Evolutionary conservation across 306 rosid genomes (phyloP).

Genomic region (Albizia julibrissin): DNA sequence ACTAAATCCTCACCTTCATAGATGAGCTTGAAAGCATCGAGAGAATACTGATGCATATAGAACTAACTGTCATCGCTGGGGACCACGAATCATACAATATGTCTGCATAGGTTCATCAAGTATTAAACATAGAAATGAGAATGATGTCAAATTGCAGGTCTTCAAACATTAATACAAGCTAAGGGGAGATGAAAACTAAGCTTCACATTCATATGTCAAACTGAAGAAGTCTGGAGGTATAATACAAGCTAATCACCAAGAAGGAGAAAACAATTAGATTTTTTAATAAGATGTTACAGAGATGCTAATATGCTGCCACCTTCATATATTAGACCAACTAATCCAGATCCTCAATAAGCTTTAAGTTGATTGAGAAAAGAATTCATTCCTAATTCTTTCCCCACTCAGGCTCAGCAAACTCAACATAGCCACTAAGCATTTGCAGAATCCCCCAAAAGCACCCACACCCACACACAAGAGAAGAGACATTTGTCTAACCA

Average conservation of each 20-base stretch:
- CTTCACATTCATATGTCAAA: not conserved
- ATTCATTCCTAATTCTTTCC: not conserved
- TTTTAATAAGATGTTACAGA: not conserved
- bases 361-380: not conserved
- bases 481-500: not conserved
- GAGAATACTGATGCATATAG: conserved; percentile 78
- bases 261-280: not conserved
- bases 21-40: conserved; percentile 82
- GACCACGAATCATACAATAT: conserved; percentile 79
- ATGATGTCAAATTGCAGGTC: not conserved
- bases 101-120: conserved; percentile 47
- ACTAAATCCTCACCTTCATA: conserved; percentile 47
- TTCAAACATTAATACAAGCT: not conserved
- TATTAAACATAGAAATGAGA: not conserved
- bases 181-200: not conserved
- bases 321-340: not conserved
- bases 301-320: not conserved
- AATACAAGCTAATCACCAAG: not conserved
- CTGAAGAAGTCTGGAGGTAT: not conserved
- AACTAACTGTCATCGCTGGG: conserved; percentile 83
- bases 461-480: not conserved
- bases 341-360: not conserved
- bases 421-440: not conserved
- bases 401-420: not conserved
- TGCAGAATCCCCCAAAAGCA: not conserved